Evolutionary conservation across 208 protist species (phyloP).

Genomic region (Trypanosoma congolense): DNA sequence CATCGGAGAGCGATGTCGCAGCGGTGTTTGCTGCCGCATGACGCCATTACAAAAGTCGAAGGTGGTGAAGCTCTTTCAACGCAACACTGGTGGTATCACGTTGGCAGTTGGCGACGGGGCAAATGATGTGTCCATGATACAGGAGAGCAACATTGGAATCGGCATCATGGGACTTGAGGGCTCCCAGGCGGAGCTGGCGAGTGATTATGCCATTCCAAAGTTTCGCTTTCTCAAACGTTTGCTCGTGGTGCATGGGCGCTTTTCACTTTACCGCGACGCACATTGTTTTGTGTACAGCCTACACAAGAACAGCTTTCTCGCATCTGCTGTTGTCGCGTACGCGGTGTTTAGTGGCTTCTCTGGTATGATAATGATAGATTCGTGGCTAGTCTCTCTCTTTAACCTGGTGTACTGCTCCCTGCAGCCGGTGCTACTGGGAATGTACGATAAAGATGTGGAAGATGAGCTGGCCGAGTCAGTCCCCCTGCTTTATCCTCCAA

Average conservation of each 20-base stretch:
- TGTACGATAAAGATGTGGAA: slow-evolving; percentile 85
- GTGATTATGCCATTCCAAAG: slow-evolving; percentile 93
- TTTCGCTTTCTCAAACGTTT: slow-evolving; percentile 93
- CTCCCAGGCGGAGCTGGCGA: slow-evolving; percentile 89
- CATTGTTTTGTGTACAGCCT: slow-evolving; percentile 93
- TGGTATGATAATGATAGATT: slow-evolving; percentile 77
- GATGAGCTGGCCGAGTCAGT: slow-evolving; percentile 76
- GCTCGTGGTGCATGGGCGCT: slow-evolving; percentile 93
- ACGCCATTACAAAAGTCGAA: slow-evolving; percentile 88
- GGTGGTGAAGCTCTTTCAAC: slow-evolving; percentile 89
- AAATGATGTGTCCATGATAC: slow-evolving; percentile 98
- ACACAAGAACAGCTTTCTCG: slow-evolving; percentile 96
- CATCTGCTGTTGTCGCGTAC: slow-evolving; percentile 81
- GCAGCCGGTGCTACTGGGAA: slow-evolving; percentile 72
- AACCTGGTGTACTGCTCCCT: slow-evolving; percentile 79
- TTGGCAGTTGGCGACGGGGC: slow-evolving; percentile 98
- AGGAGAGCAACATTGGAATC: slow-evolving; percentile 90
- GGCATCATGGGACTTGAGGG: slow-evolving; percentile 96
- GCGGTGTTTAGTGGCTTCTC: slow-evolving; percentile 80
- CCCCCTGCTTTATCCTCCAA: slow-evolving; percentile 56
- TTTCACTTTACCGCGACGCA: slow-evolving; percentile 90
- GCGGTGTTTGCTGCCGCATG: slow-evolving; percentile 84
- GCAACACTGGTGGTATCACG: slow-evolving; percentile 71
- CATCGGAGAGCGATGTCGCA: slow-evolving; percentile 49
- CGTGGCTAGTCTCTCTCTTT: slow-evolving; percentile 79